Conservation (phyloP, 352 stramenopile species). For the Phytophthora brassicae region DNA sequence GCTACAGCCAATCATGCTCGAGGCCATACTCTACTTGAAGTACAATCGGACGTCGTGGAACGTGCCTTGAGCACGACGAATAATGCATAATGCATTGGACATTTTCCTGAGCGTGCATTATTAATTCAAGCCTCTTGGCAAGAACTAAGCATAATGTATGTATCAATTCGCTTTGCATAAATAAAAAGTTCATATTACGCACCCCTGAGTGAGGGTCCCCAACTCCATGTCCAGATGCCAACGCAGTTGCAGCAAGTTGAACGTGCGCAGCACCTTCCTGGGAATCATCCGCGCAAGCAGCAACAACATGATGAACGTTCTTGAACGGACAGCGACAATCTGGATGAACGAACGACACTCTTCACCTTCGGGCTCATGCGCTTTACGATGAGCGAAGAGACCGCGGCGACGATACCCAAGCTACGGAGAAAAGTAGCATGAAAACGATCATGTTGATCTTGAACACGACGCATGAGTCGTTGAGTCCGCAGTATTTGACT, state of each 20-base stretch:
- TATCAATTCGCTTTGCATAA: too few relatives aligned
- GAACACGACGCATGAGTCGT: slow-evolving; percentile 35
- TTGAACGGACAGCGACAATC: slow-evolving; percentile 12
- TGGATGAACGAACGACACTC: slow-evolving; percentile 10
- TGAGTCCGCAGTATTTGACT: slow-evolving; percentile 28
- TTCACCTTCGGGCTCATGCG: slow-evolving; percentile 23
- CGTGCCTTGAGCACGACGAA: too few relatives aligned
- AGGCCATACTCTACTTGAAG: too few relatives aligned
- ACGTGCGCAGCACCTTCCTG: slow-evolving; percentile 28
- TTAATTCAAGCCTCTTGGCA: too few relatives aligned
- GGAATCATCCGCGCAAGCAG: slow-evolving; percentile 23
- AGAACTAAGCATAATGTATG: too few relatives aligned
- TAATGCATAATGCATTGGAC: too few relatives aligned
- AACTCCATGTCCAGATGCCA: slow-evolving; percentile 28
- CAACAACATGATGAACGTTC: slow-evolving; percentile 27
- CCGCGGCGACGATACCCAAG: slow-evolving; percentile 15
- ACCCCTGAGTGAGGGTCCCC: slow-evolving; percentile 14
- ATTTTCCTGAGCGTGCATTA: too few relatives aligned
- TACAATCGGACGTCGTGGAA: too few relatives aligned
- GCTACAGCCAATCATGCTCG: too few relatives aligned
- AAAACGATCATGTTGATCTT: slow-evolving; percentile 30
- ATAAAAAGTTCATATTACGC: too few relatives aligned
- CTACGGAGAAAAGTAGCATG: slow-evolving; percentile 18
- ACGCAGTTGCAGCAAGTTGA: slow-evolving; percentile 35
- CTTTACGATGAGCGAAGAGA: slow-evolving; percentile 21